Percentiles rank a stretch among this genome's conserved stretches.
phyloP scores from a whole-genome alignment of 305 asterid genomes.

The Ilex paraguariensis region DNA sequence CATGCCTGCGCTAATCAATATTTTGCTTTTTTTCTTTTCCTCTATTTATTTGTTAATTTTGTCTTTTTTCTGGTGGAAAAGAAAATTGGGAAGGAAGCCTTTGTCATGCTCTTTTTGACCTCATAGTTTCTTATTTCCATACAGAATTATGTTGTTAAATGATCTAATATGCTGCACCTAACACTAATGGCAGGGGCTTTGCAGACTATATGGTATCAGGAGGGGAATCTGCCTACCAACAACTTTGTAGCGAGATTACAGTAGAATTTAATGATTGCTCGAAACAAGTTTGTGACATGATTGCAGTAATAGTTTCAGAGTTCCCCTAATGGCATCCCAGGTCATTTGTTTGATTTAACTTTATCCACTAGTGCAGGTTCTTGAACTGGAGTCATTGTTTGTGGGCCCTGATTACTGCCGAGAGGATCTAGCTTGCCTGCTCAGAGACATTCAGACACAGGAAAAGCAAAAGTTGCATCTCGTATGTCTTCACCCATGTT shows the following conservation, averaged over 20 bases:
- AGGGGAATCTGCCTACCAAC: slow-evolving; percentile 72
- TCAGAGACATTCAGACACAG: slow-evolving; percentile 73
- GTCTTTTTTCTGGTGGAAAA: too few relatives aligned
- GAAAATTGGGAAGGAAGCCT: too few relatives aligned
- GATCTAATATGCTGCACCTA: too few relatives aligned
- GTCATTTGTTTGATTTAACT: slow-evolving; percentile 1
- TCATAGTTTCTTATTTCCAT: too few relatives aligned
- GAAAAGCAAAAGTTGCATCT: slow-evolving; percentile 88
- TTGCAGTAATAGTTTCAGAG: not conserved
- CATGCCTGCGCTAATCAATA: too few relatives aligned
- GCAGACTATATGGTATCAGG: slow-evolving; percentile 76
- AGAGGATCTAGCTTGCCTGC: slow-evolving; percentile 70
- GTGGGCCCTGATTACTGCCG: slow-evolving; percentile 63
- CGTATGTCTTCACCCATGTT: slow-evolving; percentile 36
- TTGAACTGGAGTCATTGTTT: slow-evolving; percentile 66
- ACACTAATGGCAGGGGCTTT: slow-evolving; percentile 55
- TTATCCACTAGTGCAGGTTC: slow-evolving; percentile 46
- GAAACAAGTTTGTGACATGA: slow-evolving; percentile 51
- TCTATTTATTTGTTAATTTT: too few relatives aligned
- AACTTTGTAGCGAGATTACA: slow-evolving; percentile 85
- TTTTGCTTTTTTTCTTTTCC: too few relatives aligned
- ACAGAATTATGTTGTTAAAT: not conserved
- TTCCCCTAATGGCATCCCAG: not conserved
- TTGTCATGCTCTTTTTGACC: too few relatives aligned
- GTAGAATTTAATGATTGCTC: slow-evolving; percentile 87